Conservation (phyloP, 148 eudicot species). For the Pharnaceum exiguum region DNA sequence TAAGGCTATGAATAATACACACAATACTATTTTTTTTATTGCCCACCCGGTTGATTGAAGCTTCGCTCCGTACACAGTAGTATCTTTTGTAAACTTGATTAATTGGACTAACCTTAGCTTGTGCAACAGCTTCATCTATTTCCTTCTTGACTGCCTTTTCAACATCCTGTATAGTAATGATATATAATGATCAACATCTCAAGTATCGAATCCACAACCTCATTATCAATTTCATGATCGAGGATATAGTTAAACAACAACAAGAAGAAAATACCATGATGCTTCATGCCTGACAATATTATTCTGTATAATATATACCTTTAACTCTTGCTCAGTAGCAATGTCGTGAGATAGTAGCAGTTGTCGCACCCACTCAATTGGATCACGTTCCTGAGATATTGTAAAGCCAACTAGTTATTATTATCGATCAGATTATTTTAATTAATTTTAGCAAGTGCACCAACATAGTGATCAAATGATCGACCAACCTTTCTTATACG, state of each 20-base stretch:
- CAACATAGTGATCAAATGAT: too few relatives aligned
- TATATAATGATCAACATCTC: not conserved
- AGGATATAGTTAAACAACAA: not conserved
- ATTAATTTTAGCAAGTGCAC: too few relatives aligned
- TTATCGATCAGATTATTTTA: too few relatives aligned
- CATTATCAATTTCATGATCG: too few relatives aligned
- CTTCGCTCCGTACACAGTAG: not conserved
- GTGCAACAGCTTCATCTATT: slow-evolving; percentile 53
- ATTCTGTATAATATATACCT: slow-evolving; percentile 54
- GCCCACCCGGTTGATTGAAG: not conserved
- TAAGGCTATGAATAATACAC: not conserved
- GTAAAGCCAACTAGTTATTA: too few relatives aligned
- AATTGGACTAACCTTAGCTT: slow-evolving; percentile 74
- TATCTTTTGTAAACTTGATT: too few relatives aligned
- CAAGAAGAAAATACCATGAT: too few relatives aligned
- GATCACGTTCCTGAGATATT: slow-evolving; percentile 82
- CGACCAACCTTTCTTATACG: slow-evolving; percentile 81
- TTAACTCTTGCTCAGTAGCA: slow-evolving; percentile 80
- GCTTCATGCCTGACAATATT: too few relatives aligned
- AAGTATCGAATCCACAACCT: not conserved
- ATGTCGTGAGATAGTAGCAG: slow-evolving; percentile 70
- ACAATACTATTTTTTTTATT: not conserved
- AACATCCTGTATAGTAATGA: slow-evolving; percentile 30
- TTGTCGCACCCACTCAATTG: slow-evolving; percentile 84
- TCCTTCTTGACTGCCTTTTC: slow-evolving; percentile 53